phyloP scores from a whole-genome alignment of 257 asterid species.

The Mitragyna speciosa region DNA sequence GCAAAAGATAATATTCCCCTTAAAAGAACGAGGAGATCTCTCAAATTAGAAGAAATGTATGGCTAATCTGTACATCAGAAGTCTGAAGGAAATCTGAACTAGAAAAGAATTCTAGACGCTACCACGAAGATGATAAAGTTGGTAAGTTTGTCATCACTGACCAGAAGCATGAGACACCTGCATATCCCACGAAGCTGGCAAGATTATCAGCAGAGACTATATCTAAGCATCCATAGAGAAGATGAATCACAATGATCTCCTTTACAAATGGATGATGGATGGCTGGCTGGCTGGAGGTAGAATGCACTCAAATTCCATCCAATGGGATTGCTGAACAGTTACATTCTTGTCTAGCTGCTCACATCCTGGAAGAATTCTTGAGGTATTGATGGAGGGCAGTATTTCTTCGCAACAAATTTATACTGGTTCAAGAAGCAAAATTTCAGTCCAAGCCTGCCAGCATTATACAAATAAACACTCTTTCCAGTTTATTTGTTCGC shows the following conservation, averaged over 20 bases:
- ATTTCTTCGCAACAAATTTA: conserved; percentile 96
- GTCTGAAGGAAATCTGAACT: background rate
- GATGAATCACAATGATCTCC: background rate
- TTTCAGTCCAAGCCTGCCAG: background rate
- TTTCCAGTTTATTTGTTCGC: too few relatives aligned
- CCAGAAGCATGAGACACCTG: background rate
- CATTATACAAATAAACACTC: background rate
- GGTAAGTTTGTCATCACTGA: too few relatives aligned
- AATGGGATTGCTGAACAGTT: conserved; percentile 11
- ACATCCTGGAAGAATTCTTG: conserved; percentile 61
- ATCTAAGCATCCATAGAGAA: background rate
- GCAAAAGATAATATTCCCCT: background rate
- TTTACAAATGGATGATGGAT: too few relatives aligned
- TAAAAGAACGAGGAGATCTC: background rate
- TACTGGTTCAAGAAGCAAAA: conserved; percentile 51
- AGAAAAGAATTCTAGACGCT: background rate
- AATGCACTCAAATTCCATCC: background rate
- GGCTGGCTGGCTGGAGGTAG: background rate
- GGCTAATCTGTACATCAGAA: conserved; percentile 10
- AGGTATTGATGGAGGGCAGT: conserved; percentile 78
- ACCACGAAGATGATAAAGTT: background rate
- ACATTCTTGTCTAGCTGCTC: conserved; percentile 40
- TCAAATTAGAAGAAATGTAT: background rate
- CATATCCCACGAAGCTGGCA: background rate
- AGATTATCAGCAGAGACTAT: background rate